Percentiles rank a stretch among this genome's conserved stretches.
These are phyloP conservation scores for Fusarium siculi DNA, from an alignment of 2,329 filamentous ascomycete genomes.

Conservation along the genomic window DNA sequence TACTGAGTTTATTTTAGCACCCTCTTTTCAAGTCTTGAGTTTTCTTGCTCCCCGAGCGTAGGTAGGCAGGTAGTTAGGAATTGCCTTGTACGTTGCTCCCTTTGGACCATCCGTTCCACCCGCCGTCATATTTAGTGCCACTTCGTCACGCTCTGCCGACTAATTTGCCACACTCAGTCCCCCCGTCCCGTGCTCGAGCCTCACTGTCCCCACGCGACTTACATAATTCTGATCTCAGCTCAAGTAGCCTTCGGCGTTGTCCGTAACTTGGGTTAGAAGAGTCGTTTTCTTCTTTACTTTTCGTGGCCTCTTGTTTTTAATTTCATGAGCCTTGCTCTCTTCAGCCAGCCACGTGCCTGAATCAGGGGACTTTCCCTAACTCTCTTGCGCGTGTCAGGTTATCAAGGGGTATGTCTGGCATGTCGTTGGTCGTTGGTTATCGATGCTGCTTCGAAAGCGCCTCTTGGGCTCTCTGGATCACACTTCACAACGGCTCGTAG, in stretches of 20 bases:
- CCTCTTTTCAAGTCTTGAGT: too few species aligned
- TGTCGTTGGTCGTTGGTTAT: background rate
- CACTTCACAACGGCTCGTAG: background rate
- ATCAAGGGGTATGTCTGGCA: background rate
- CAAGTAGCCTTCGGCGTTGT: constrained; percentile 36
- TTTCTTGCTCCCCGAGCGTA: too few species aligned
- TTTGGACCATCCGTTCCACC: background rate
- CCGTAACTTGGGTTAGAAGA: constrained; percentile 14
- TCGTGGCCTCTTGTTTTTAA: constrained; percentile 1
- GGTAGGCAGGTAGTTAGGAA: too few species aligned
- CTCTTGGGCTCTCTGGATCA: background rate
- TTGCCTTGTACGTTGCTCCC: background rate
- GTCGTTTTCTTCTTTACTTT: constrained; percentile 12
- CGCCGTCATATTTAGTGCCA: constrained; percentile 2
- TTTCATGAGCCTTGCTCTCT: background rate
- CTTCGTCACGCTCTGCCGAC: constrained; percentile 28
- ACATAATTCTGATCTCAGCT: constrained; percentile 37
- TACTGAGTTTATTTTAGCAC: too few species aligned
- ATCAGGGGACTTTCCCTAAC: constrained; percentile 7
- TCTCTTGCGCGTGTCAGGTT: constrained; percentile 14
- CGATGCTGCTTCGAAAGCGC: background rate
- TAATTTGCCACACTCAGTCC: constrained; percentile 33
- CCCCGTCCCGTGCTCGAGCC: constrained; percentile 9
- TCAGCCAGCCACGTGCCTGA: constrained; percentile 13
- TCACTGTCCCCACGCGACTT: constrained; percentile 10